Evolutionary conservation across 768 basidiomycete genomes (phyloP).

Genomic region (Suillus luteus): DNA sequence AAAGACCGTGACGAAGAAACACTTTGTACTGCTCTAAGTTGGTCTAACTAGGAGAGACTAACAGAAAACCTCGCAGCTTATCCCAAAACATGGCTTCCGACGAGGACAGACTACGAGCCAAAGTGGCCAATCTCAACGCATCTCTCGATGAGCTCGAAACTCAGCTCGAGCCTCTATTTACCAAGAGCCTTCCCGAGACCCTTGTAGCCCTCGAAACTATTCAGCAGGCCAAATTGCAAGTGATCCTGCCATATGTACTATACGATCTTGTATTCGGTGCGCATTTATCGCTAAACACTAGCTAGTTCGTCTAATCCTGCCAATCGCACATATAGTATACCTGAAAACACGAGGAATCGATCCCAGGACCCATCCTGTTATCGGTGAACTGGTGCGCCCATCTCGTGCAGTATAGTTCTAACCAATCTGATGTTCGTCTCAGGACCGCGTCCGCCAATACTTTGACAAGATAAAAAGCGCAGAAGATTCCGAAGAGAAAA

Average conservation of each 20-base stretch:
- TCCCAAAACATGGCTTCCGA: conserved; percentile 37
- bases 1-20: not conserved
- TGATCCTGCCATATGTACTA: conserved; percentile 75
- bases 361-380: conserved; percentile 74
- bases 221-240: conserved; percentile 82
- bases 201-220: conserved; percentile 65
- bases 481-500: conserved; percentile 62
- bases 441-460: conserved; percentile 79
- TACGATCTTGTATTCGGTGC: conserved; percentile 87
- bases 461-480: conserved; percentile 81
- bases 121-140: conserved; percentile 48
- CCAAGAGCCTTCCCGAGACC: conserved; percentile 68
- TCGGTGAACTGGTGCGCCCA: conserved; percentile 51
- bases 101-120: conserved; percentile 37
- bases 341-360: conserved; percentile 80
- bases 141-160: conserved; percentile 74
- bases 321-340: conserved; percentile 54
- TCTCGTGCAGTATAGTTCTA: not conserved
- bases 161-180: conserved; percentile 63
- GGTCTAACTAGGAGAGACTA: not conserved
- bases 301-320: not conserved
- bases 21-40: not conserved
- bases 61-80: not conserved
- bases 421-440: not conserved
- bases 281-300: conserved; percentile 25